Percentiles rank a stretch among this genome's conserved stretches.
These are phyloP conservation scores for Trypanosoma melophagium DNA, from an alignment of 208 protist genomes.

Conservation along the genomic window DNA sequence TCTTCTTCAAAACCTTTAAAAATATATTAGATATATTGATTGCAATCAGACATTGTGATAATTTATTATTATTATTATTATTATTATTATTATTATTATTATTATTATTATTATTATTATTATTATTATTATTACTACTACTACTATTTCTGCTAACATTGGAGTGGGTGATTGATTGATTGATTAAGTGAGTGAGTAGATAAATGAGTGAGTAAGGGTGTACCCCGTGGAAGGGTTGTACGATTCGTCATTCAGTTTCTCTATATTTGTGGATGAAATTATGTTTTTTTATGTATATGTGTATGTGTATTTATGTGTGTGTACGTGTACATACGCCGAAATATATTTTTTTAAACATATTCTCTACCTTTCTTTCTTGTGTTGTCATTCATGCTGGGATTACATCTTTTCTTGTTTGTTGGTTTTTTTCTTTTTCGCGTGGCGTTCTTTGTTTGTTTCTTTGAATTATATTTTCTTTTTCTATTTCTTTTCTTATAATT, in stretches of 20 bases:
- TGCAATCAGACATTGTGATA: background rate
- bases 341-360: no score
- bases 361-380: no score
- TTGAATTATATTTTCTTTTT: background rate
- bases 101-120: background rate
- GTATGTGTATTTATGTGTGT: no score
- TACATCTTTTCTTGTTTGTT: constrained; percentile 14
- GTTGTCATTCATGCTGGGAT: no score
- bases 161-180: no score
- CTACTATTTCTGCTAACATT: background rate
- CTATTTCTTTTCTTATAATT: constrained; percentile 6
- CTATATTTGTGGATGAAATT: no score
- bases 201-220: no score
- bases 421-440: background rate
- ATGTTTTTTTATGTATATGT: no score
- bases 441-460: background rate
- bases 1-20: background rate
- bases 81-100: constrained; percentile 20
- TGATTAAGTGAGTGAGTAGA: no score
- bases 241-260: no score
- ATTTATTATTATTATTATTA: background rate
- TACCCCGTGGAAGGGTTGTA: no score
- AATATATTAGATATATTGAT: background rate
- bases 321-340: no score
- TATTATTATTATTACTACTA: background rate